Evolutionary conservation across 805 yeast genomes (phyloP), one percentile per base, ranked within the genome.

Genomic region (Nakazawaea ishiwadae): DNA sequence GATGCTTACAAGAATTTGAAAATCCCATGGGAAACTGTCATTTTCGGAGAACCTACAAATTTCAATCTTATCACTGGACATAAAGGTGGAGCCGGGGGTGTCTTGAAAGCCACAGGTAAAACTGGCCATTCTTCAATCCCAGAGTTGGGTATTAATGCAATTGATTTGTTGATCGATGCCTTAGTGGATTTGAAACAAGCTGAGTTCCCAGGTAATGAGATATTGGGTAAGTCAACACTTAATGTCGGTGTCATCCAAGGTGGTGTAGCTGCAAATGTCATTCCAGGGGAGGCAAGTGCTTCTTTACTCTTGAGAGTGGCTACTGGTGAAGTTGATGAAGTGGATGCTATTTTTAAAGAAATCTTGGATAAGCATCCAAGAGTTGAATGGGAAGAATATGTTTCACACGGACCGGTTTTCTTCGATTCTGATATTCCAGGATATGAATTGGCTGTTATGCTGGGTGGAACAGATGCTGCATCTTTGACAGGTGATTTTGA

Each of bases 41-140:
- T 83, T 23, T 82, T 81, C 59, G 89, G 89, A 10, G 90, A 82
- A 55, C 90, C 90, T 9, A 82, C 90, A 0, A 87, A 81, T 48
- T 64, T 73, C 53, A 79, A 76, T 50, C 63, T 82, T 16, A 86
- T 84, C 11, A 73, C 73, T 4, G 89, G 88, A 10, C 90, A 82
- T 53, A 82, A 82, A 57, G 87, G 87, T 12, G 60, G 68, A 28
- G 72, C 64, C 33, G 49, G 61, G 39, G 69, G 72, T 27, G 53
- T 62, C 4, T 45, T 78, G 19, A 45, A 55, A 14, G 75, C 71
- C n/a, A 49, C 53, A n/a, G 88, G 87, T 3, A 65, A 68, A 41
- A 73, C 85, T 2, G 62, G 78, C 4, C 89, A 82, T 53, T 75
- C 82, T 2, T 87, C 87, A 1, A 80, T 81, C 56, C 90, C 90